Conservation (phyloP, 352 stramenopile genomes). For the Achlya hypogyna region DNA sequence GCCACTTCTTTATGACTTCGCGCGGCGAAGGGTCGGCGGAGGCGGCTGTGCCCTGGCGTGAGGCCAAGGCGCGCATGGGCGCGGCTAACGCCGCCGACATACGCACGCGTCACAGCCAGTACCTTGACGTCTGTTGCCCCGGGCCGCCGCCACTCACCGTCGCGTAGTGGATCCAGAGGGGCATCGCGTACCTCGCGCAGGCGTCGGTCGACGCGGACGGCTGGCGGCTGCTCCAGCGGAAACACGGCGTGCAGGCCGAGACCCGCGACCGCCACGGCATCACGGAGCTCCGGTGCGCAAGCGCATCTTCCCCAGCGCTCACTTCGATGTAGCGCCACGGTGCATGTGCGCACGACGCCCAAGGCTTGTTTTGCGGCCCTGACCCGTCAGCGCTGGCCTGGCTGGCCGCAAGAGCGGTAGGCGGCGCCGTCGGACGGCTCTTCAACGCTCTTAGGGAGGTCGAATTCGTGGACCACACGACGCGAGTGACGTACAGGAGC, state of each 20-base stretch:
- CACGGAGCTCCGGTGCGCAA: neutral
- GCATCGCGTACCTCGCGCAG: neutral
- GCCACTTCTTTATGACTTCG: neutral
- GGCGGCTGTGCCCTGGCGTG: neutral
- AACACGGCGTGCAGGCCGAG: neutral
- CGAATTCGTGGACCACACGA: neutral
- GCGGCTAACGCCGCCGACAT: neutral
- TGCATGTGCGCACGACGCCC: neutral
- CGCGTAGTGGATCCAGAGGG: neutral
- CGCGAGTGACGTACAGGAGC: neutral
- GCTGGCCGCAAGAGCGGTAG: conserved; percentile 1
- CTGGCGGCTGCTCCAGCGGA: neutral
- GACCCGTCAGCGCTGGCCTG: neutral
- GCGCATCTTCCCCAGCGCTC: neutral
- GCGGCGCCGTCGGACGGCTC: neutral
- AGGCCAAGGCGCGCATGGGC: neutral
- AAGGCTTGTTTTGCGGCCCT: neutral
- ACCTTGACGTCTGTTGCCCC: neutral
- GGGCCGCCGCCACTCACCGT: neutral
- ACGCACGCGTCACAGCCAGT: neutral
- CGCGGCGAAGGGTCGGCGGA: neutral
- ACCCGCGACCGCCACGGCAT: neutral
- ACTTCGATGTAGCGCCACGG: neutral
- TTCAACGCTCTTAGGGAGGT: neutral
- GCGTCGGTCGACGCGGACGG: neutral